Evolutionary conservation across 371 early-diverging fungal genomes (phyloP), one percentile per base, ranked within the genome.

Genomic region (Mortierella sp.): DNA sequence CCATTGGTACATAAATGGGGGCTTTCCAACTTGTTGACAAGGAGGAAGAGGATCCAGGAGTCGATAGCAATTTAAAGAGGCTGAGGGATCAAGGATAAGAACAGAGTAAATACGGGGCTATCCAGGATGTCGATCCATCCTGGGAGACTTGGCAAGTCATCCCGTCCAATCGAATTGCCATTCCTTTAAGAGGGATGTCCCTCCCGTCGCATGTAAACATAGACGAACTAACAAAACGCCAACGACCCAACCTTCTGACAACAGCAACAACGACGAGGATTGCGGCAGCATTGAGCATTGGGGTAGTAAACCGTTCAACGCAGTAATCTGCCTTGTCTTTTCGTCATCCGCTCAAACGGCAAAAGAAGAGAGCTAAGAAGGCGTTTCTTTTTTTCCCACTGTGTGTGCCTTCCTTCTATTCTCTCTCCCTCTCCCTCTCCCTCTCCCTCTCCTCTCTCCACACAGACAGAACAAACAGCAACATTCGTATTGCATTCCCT

Each of bases 121-220:
- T 32, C 16, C 63, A 63, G 63, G 35, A 63, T 63, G 35, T 63
- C 35, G 63, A 63, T 63, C 63, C 38, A 63, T 63, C 18, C 35
- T 35, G 63, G 35, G 5, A 18, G 29, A 32, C 16, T 35, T 2
- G 18, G 11, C 4, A 27, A 12, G 12, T 56, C 27, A 51, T 27
- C 29, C 27, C 3, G 58, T 35, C 5, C 35, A 63, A 18, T 63
- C 29, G 63, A 35, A 32, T 63, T 63, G 63, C 63, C 63, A 7
- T 21, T 35, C 18, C 35, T 16, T 35, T 0, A 6, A 27, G 27
- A 56, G 56, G 54, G 56, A 7, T 41, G 41, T 41, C 41, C 56
- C 7, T 10, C 2, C n/a, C 3, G 27, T 41, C 10, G 11, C 27
- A 63, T 29, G 63, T 6, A 7, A 21, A 6, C 21, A 51, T 6